These are phyloP conservation scores for Talaromyces thailandensis DNA, from an alignment of 495 filamentous ascomycete genomes.

Conservation along the genomic window DNA sequence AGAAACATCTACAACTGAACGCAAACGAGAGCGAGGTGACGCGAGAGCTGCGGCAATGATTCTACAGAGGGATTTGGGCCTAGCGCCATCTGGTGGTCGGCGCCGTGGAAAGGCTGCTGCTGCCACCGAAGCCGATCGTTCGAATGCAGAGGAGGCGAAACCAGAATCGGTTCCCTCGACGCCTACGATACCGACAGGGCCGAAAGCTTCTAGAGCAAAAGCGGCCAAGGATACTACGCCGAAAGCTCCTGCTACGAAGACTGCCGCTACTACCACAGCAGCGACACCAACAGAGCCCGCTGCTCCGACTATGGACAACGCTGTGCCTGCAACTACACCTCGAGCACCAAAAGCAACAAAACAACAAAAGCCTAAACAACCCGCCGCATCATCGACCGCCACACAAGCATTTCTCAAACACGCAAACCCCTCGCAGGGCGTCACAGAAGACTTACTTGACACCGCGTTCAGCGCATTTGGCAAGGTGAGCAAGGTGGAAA, in stretches of 20 bases:
- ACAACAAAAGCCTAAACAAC: slow-evolving; percentile 24
- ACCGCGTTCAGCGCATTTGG: slow-evolving; percentile 65
- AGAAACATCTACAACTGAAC: slow-evolving; percentile 25
- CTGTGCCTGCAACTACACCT: slow-evolving; percentile 18
- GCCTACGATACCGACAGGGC: not conserved
- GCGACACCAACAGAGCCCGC: slow-evolving; percentile 14
- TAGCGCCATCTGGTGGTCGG: slow-evolving; percentile 51
- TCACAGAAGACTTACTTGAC: slow-evolving; percentile 70
- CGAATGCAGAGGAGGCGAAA: slow-evolving; percentile 27
- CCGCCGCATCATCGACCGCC: slow-evolving; percentile 37
- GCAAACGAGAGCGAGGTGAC: slow-evolving; percentile 58
- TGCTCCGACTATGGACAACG: slow-evolving; percentile 17
- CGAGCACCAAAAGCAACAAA: slow-evolving; percentile 22
- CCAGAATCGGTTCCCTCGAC: slow-evolving; percentile 10
- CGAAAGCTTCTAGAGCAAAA: slow-evolving; percentile 15
- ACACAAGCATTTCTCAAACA: slow-evolving; percentile 90
- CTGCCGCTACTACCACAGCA: not conserved
- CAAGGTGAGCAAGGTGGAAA: slow-evolving; percentile 65
- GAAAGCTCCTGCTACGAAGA: slow-evolving; percentile 9
- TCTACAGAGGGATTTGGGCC: slow-evolving; percentile 79
- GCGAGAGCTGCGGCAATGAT: slow-evolving; percentile 73
- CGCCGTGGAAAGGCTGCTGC: slow-evolving; percentile 30
- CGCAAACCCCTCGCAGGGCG: slow-evolving; percentile 82
- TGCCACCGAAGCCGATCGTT: slow-evolving; percentile 23
- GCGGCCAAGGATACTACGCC: slow-evolving; percentile 5